Conservation (phyloP, 345 rosid genomes). For the Hypericum perforatum region DNA sequence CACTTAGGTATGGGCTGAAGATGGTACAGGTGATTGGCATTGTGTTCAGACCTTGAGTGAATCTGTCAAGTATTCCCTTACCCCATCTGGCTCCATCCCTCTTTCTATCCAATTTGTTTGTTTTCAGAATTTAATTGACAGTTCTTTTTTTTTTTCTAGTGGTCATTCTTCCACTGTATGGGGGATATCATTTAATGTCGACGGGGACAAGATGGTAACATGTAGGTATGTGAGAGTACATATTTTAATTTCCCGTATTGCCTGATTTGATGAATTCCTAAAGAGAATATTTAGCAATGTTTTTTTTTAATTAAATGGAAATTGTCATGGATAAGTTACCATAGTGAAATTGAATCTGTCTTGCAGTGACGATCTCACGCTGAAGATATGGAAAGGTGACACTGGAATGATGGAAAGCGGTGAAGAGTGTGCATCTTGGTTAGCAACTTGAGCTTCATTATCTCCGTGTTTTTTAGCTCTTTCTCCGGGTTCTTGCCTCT, state of each 20-base stretch:
- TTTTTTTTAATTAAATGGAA: not conserved
- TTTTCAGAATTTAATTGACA: not conserved
- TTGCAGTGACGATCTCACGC: constrained; percentile 90
- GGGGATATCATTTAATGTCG: constrained; percentile 67
- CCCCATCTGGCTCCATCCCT: constrained; percentile 10
- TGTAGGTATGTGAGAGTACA: constrained; percentile 50
- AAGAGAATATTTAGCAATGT: constrained; percentile 1
- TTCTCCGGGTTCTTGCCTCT: too few species aligned
- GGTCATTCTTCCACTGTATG: constrained; percentile 92
- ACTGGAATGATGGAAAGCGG: constrained; percentile 45
- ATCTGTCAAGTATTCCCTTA: constrained; percentile 51
- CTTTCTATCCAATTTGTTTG: not conserved
- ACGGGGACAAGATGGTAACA: constrained; percentile 86
- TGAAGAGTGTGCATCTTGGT: constrained; percentile 71
- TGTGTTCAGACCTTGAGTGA: constrained; percentile 69
- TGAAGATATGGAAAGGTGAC: constrained; percentile 81
- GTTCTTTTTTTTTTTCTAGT: constrained; percentile 27
- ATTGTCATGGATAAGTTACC: constrained; percentile 1
- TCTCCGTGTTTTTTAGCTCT: too few species aligned
- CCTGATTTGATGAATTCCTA: not conserved
- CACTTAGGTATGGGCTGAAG: constrained; percentile 84
- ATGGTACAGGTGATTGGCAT: constrained; percentile 59
- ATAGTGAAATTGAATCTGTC: constrained; percentile 13
- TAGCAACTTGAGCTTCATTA: constrained; percentile 15
- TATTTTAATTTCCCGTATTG: not conserved